Base-by-base conservation (phyloP, 2,329 filamentous ascomycete species). In the Talaromyces sp. region DNA sequence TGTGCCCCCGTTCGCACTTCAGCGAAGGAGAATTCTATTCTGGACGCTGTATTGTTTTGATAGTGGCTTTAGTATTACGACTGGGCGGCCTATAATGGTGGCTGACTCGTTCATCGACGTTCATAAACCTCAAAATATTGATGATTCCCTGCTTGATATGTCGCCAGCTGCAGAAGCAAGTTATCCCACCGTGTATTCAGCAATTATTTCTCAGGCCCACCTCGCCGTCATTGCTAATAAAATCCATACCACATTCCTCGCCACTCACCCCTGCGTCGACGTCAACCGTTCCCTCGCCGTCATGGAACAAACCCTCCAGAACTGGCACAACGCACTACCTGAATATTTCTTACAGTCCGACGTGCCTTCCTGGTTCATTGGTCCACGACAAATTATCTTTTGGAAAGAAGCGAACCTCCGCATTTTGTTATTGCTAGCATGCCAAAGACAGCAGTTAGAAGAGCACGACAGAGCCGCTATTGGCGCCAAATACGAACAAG, bases 331-430 rank as follows among this genome's bases (percentile, higher is more conserved):
- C 25, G 62, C 63, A 10, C 33, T 69, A 2, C 68, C 66, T 0
- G 33, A 32, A 22, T 52, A 13, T 11, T 52, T 52, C 47, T 9
- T 17, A n/a, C 22, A 22, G 22, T 28, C 22, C 22, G 60, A 62
- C 17, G 42, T 65, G 6, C 66, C 68, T 6, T 19, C 51, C 3
- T 69, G 67, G 66, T 68, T 68, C 28, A 63, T 61, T 5, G 66
- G 65, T 1, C 67, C 68, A 6, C 64, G 67, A 6, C 62, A 64
- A 5, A 57, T 68, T 1, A 57, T 68, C n/a, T 7, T 52, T 4
- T 68, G 66, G 66, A 68, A 70, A 53, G 67, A 70, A 27, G 65
- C 67, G 22, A 69, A 69, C 25, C 32, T 69, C 7, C 64, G 66
- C 1, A 68, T 68, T 55, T 47, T 70, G 57, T 63, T 69, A 0